Evolutionary conservation across 768 basidiomycete genomes (phyloP), one percentile per base, ranked within the genome.

Genomic region (Suillus clintonianus): DNA sequence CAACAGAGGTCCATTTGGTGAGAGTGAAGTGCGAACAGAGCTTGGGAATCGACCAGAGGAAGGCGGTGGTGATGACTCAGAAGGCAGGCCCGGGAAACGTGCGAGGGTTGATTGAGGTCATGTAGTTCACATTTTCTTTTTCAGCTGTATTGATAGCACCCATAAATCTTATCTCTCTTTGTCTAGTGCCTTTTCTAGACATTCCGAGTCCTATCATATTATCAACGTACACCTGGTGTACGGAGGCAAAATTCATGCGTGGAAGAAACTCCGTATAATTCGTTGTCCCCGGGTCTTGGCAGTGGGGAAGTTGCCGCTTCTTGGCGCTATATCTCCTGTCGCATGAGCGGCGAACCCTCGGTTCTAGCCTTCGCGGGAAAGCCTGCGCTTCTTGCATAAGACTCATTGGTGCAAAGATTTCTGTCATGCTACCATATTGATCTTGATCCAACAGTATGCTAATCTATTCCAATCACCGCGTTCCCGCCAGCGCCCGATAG

Each of bases 41-140:
- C 59, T 11, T n/a, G 73, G 65, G 24, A 56, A 36, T 13, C 63
- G 72, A 41, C 19, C 62, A 48, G 69, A 71, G 32, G 74, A 63
- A 5, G 64, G 62, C 32, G 62, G 61, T 36, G 62, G 55, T 14
- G 68, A 71, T 24, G 70, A 62, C 15, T 62, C 43, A 0, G 78
- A 78, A 19, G 62, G 64, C 30, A 68, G 73, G 65, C 68, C 72
- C 5, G 71, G 68, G 22, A 77, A 77, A 58, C 74, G 76, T n/a
- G 63, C 63, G 37, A 71, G 77, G n/a, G 67, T 70, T 14, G 77
- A 77, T 24, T 78, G 66, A 76, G 36, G 17, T 55, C 27, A 10
- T 61, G 43, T 50, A 61, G 48, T 62, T 34, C 63, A 15, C 24
- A 41, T 62, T 22, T 24, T 64, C 60, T 32, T 61, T 34, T 59